Base-by-base conservation (phyloP, 2,329 filamentous ascomycete species). In the Seiridium cupressi region DNA sequence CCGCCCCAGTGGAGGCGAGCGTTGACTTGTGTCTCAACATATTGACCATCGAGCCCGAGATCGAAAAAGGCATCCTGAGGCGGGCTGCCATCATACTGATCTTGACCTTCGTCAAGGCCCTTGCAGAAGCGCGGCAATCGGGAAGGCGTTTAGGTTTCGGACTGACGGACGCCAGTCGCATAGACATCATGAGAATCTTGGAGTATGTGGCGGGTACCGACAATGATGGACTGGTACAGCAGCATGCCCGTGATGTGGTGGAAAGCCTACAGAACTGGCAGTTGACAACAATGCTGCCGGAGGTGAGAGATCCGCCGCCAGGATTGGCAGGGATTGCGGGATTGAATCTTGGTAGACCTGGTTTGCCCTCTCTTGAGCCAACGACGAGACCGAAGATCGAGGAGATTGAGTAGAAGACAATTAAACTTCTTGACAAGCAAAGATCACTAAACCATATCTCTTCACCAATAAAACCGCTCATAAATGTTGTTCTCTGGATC, bases 241-340 rank as follows among this genome's bases (percentile, higher is more conserved):
- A 87, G 65, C 89, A 92, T 72, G 88, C 88, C 2, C 76, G 74
- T 38, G 87, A 87, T 65, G 87, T 89, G n/a, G 71, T 87, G 9
- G 89, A 91, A 70, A 88, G 84, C 54, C 69, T 92, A 62, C 82
- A 87, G 65, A 84, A 81, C 60, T 88, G 85, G 84, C 79, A 81
- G 60, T 73, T 88, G 70, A 79, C 82, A 58, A 77, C 72, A 57
- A 64, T 86, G 59, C 69, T 85, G 47, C 79, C 77, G 32, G 63
- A 74, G 31, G 69, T 55, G 65, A 67, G 55, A 64, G 61, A 60
- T 59, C 36, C 47, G 42, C 63, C 35, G 8, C 61, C 67, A 44
- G 69, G 63, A 34, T 59, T 77, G 57, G 69, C 69, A 57, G 72
- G 66, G 38, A 59, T 80, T 47, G 77, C 73, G 31, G 77, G 76